phyloP scores from a whole-genome alignment of 2,329 filamentous ascomycete species.

The Dactylellina cionopaga region DNA sequence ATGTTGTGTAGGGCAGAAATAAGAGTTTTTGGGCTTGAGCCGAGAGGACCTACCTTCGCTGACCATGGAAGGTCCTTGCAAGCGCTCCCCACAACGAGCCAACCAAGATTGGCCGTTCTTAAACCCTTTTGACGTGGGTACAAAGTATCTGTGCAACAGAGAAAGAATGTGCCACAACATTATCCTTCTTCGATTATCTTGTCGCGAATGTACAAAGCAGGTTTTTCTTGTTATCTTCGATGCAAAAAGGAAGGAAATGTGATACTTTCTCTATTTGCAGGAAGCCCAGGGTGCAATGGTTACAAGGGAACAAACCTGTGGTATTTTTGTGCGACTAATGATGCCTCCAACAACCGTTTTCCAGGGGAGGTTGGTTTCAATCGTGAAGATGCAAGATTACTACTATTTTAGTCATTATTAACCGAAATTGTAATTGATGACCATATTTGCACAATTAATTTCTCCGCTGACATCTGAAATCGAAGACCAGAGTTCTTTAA shows the following conservation, averaged over 20 bases:
- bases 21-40: slow-evolving; percentile 41
- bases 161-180: slow-evolving; percentile 46
- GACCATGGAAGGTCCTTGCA: slow-evolving; percentile 40
- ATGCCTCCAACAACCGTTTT: too few species aligned
- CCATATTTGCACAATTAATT: too few species aligned
- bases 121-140: slow-evolving; percentile 42
- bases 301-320: too few species aligned
- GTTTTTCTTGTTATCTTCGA: neutral
- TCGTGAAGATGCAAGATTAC: too few species aligned
- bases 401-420: too few species aligned
- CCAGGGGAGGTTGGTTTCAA: too few species aligned
- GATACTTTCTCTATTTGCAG: slow-evolving; percentile 15
- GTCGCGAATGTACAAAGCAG: slow-evolving; percentile 12
- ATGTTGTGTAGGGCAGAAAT: slow-evolving; percentile 38
- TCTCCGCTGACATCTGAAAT: too few species aligned
- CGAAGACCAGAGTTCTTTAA: too few species aligned
- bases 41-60: slow-evolving; percentile 25
- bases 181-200: slow-evolving; percentile 27
- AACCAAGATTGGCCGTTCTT: slow-evolving; percentile 16
- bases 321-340: too few species aligned
- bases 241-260: slow-evolving; percentile 1
- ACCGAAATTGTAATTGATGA: too few species aligned
- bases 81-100: neutral
- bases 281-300: neutral
- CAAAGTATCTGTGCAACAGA: slow-evolving; percentile 41